Evolutionary conservation across 345 rosid genomes (phyloP).

Genomic region (Cardamine resedifolia): DNA sequence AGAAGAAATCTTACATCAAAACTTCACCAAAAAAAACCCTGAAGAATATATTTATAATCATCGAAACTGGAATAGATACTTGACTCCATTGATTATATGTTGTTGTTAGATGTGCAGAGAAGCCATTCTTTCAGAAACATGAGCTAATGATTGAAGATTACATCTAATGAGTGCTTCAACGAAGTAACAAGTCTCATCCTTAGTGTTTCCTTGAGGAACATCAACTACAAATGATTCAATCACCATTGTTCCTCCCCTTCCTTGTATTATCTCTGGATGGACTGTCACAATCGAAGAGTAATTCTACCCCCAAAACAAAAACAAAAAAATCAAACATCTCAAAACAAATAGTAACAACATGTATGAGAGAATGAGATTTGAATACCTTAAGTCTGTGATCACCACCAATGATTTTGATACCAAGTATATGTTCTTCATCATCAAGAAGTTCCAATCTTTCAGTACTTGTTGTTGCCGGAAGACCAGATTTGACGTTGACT

Average conservation of each 20-base stretch:
- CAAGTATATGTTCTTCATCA: slow-evolving; percentile 86
- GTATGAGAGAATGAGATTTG: neutral
- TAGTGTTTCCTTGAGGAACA: slow-evolving; percentile 88
- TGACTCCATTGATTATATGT: neutral
- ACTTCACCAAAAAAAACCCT: neutral
- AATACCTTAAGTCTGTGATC: slow-evolving; percentile 85
- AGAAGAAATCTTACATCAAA: slow-evolving; percentile 13
- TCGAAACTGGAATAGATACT: neutral
- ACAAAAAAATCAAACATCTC: neutral
- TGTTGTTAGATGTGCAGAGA: slow-evolving; percentile 32
- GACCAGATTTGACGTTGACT: slow-evolving; percentile 92
- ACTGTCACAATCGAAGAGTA: slow-evolving; percentile 79
- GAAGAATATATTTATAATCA: neutral
- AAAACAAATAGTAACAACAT: neutral
- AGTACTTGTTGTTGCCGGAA: slow-evolving; percentile 92
- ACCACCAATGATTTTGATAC: slow-evolving; percentile 82
- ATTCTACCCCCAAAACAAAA: slow-evolving; percentile 45
- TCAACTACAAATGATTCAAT: slow-evolving; percentile 89
- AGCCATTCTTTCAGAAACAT: slow-evolving; percentile 91
- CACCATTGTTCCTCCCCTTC: slow-evolving; percentile 83
- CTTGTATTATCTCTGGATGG: slow-evolving; percentile 80
- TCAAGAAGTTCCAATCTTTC: slow-evolving; percentile 84
- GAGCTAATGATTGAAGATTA: slow-evolving; percentile 80
- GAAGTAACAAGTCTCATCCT: slow-evolving; percentile 87
- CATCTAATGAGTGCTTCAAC: slow-evolving; percentile 79